A percentile compares a stretch with the other conserved stretches of the same genome.
These are phyloP conservation scores for Phytophthora niederhauseri DNA, from an alignment of 352 stramenopile genomes.

Conservation along the genomic window DNA sequence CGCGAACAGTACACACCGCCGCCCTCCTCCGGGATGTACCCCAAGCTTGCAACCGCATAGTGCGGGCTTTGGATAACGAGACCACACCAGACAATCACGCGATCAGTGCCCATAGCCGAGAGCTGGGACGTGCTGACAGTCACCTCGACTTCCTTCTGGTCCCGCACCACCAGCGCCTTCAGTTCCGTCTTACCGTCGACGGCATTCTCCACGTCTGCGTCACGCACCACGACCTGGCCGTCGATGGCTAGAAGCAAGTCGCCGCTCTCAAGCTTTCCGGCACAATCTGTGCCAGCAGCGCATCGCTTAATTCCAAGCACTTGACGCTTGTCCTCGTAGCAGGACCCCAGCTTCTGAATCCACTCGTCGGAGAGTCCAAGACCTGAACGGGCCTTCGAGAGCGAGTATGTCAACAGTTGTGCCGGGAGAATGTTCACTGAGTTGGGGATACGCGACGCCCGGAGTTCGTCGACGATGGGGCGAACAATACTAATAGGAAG, in stretches of 20 bases:
- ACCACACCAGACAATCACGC: conserved; percentile 91
- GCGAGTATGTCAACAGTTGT: conserved; percentile 82
- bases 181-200: conserved; percentile 60
- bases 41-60: conserved; percentile 81
- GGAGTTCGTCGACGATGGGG: conserved; percentile 67
- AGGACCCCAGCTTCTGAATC: conserved; percentile 82
- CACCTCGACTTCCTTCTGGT: conserved; percentile 74
- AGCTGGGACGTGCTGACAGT: conserved; percentile 65
- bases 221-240: conserved; percentile 72
- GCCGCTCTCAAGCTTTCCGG: conserved; percentile 72
- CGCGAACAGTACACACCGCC: conserved; percentile 89
- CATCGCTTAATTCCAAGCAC: conserved; percentile 88
- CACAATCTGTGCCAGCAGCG: conserved; percentile 69
- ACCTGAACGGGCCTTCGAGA: conserved; percentile 87
- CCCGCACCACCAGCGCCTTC: conserved; percentile 70
- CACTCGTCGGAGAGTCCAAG: conserved; percentile 86
- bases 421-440: conserved; percentile 70
- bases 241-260: conserved; percentile 89
- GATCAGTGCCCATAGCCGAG: conserved; percentile 84
- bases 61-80: conserved; percentile 93
- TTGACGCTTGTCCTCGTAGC: conserved; percentile 85
- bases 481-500: conserved; percentile 69
- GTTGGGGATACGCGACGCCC: conserved; percentile 44
- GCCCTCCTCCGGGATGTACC: conserved; percentile 88
- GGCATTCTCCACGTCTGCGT: conserved; percentile 78